These are phyloP conservation scores for Lodderomyces oxycetoniae DNA, from an alignment of 1,139 yeast genomes.

Conservation along the genomic window DNA sequence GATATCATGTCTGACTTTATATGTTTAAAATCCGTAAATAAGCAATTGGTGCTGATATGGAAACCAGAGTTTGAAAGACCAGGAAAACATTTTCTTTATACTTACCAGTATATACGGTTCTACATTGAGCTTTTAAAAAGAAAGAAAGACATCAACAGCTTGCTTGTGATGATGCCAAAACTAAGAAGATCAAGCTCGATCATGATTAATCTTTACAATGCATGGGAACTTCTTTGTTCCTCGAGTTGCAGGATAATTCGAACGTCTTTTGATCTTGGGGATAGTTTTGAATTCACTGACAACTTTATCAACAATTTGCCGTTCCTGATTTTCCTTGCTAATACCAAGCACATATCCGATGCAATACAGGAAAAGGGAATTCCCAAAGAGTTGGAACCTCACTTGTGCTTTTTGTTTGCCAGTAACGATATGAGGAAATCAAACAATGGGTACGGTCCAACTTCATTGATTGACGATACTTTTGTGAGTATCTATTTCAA, in stretches of 20 bases:
- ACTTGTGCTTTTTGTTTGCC: conserved; percentile 46
- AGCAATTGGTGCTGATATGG: conserved; percentile 83
- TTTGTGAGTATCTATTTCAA: conserved; percentile 58
- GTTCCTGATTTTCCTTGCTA: conserved; percentile 42
- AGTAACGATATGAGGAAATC: conserved; percentile 62
- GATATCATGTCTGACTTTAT: conserved; percentile 62
- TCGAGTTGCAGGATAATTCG: conserved; percentile 48
- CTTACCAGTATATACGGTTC: conserved; percentile 63
- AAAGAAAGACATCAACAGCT: conserved; percentile 53
- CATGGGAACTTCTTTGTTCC: conserved; percentile 62
- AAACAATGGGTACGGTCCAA: conserved; percentile 80
- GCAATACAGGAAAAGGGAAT: conserved; percentile 27
- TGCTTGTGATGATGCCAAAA: conserved; percentile 61
- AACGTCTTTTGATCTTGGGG: conserved; percentile 40
- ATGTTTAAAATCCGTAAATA: conserved; percentile 62
- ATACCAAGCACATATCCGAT: conserved; percentile 33
- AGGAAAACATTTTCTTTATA: conserved; percentile 85
- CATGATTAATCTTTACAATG: conserved; percentile 56
- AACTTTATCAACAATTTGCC: conserved; percentile 42
- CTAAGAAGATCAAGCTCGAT: conserved; percentile 72
- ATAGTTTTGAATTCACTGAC: conserved; percentile 55
- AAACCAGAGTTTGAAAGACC: conserved; percentile 88
- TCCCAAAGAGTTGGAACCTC: conserved; percentile 26
- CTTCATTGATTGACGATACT: conserved; percentile 73
- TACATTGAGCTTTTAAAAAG: conserved; percentile 53